Base-by-base conservation (phyloP, 371 early-diverging fungal genomes). In the Vairimorpha ceranae region DNA sequence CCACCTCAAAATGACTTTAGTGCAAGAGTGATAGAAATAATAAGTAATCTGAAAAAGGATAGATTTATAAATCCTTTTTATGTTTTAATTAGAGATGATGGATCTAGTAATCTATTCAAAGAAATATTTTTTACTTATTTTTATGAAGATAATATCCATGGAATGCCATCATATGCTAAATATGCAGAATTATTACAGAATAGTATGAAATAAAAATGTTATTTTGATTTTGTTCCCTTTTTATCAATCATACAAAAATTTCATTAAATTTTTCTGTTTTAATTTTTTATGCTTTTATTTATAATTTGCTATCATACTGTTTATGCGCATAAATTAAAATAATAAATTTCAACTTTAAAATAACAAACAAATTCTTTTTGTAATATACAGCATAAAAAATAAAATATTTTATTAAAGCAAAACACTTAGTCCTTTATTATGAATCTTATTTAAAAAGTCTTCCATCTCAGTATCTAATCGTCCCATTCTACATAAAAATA, bases 61-160 rank as follows among this genome's bases (percentile, higher is more conserved):
- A 76, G 75, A 48, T 58, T 43, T 46, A 10, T 82, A n/a, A 65
- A 35, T 32, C 82, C 82, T 0, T 65, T 48, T n/a, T 82, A 71
- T 66, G 51, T 77, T 35, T 32, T 77, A 2, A 72, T 79, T 29
- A 70, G 60, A 46, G 78, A 78, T 54, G 29, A 61, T 12, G 21
- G 14, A 32, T 51, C 48, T 33, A 36, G 48, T 14, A 59, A 32
- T 33, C 48, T 33, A 14, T 73, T 69, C 23, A 77, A 36, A 36
- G 76, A 78, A 27, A 76, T 79, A 36, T 82, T 82, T 54, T 76
- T 74, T 51, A 70, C 72, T 10, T 76, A 82, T 70, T 67, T 82
- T 56, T 69, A 70, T 35, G 77, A 82, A 33, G 82, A 82, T 63
- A 27, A 29, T 35, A 29, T 64, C 0, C 65, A 76, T 65, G 54